Percentiles rank a stretch among this genome's conserved stretches.
Conservation (phyloP, 208 protist species). For the Acanthamoeba rhysodes region DNA sequence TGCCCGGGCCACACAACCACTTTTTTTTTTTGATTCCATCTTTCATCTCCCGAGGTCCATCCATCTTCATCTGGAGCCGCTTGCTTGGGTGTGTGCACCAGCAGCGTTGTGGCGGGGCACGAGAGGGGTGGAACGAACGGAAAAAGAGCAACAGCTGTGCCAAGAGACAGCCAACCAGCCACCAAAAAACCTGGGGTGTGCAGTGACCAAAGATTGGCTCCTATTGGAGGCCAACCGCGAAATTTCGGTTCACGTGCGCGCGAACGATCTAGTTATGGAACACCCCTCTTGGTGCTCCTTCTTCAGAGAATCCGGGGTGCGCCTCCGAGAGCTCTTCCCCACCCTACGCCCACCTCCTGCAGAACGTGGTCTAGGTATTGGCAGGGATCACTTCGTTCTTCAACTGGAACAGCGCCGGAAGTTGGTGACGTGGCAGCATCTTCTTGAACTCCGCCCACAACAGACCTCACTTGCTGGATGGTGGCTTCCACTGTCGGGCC, state of each 20-base stretch:
- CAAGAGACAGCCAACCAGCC: neutral
- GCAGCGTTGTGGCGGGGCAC: too few relatives aligned
- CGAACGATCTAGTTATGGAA: too few relatives aligned
- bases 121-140: neutral
- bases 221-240: neutral
- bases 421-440: neutral
- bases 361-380: neutral
- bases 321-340: too few relatives aligned
- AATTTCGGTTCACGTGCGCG: conserved; percentile 12
- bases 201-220: neutral
- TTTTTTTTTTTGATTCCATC: too few relatives aligned
- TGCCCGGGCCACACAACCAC: neutral
- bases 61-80: neutral
- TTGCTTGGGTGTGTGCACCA: too few relatives aligned
- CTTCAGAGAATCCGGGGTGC: too few relatives aligned
- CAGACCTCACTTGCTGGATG: too few relatives aligned
- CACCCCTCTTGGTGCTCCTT: too few relatives aligned
- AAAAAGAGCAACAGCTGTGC: neutral
- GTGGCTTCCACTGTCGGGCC: too few relatives aligned
- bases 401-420: neutral
- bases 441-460: too few relatives aligned
- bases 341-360: too few relatives aligned
- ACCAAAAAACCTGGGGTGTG: neutral
- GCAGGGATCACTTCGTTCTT: too few relatives aligned
- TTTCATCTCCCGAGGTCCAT: neutral